A percentile compares a stretch with the other conserved stretches of the same genome.
phyloP scores from a whole-genome alignment of 2,329 filamentous ascomycete genomes.

The Penicillium crustosum region DNA sequence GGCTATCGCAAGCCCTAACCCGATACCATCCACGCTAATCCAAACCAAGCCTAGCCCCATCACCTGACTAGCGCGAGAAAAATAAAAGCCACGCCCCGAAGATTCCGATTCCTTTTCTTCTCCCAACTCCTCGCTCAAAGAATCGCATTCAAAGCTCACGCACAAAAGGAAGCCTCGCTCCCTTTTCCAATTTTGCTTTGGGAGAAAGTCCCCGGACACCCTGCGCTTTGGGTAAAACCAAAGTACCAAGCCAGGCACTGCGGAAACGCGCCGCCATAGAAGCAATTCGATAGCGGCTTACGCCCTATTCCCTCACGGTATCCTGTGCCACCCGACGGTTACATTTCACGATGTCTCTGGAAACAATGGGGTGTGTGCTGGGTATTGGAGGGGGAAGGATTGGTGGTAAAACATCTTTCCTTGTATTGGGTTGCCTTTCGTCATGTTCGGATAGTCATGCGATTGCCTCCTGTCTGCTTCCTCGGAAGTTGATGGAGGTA shows the following conservation, averaged over 20 bases:
- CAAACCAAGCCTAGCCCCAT: constrained; percentile 22
- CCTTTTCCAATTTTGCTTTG: constrained; percentile 67
- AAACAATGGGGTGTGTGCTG: constrained; percentile 36
- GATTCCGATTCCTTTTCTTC: constrained; percentile 34
- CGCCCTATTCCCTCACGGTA: constrained; percentile 52
- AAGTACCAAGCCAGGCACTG: constrained; percentile 54
- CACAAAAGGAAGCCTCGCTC: constrained; percentile 61
- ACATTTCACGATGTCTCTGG: constrained; percentile 30
- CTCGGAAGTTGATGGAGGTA: constrained; percentile 55
- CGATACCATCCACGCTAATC: background rate
- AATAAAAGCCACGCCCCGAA: constrained; percentile 19
- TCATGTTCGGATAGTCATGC: constrained; percentile 97
- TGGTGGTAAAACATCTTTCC: constrained; percentile 14
- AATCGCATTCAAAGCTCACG: constrained; percentile 99
- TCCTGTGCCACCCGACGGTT: constrained; percentile 54
- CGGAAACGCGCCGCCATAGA: constrained; percentile 99
- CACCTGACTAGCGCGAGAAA: constrained; percentile 24
- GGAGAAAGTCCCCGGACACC: constrained; percentile 99
- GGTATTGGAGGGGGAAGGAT: constrained; percentile 37
- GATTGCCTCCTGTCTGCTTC: constrained; percentile 66
- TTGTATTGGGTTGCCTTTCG: constrained; percentile 67
- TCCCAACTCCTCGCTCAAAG: constrained; percentile 89
- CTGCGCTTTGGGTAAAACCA: constrained; percentile 46
- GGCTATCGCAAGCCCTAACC: background rate
- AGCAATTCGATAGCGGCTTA: constrained; percentile 83